Evolutionary conservation across 2,329 filamentous ascomycete species (phyloP).

Genomic region (Tolypocladium ovalisporum): DNA sequence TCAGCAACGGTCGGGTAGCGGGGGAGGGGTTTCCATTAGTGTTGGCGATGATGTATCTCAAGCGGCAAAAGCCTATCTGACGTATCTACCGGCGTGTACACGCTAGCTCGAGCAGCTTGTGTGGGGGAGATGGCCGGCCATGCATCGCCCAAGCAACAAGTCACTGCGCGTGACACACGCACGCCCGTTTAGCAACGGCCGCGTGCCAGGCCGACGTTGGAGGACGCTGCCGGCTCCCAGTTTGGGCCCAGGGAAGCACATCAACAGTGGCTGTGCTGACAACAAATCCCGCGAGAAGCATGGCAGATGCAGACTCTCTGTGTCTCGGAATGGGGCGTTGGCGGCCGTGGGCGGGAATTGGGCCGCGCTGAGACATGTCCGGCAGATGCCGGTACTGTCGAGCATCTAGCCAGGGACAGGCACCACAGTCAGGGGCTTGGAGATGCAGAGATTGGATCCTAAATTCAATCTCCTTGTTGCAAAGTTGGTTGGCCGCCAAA

Average conservation of each 20-base stretch:
- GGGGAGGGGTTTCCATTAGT: background rate
- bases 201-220: no score
- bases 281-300: background rate
- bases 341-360: background rate
- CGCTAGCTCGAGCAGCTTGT: background rate
- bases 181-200: background rate
- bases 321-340: background rate
- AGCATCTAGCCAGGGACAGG: background rate
- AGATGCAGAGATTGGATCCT: background rate
- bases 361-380: background rate
- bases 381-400: background rate
- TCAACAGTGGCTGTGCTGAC: background rate
- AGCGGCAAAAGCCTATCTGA: background rate
- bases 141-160: background rate
- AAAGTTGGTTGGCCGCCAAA: background rate
- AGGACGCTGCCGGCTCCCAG: background rate
- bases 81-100: background rate
- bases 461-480: background rate
- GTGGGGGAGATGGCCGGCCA: background rate
- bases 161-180: no score
- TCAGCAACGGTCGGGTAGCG: background rate
- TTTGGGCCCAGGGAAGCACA: background rate
- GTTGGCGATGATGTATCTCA: background rate
- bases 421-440: background rate
- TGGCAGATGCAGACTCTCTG: background rate